These are phyloP conservation scores for Trametes cinnabarina DNA, from an alignment of 768 basidiomycete genomes.

Conservation along the genomic window DNA sequence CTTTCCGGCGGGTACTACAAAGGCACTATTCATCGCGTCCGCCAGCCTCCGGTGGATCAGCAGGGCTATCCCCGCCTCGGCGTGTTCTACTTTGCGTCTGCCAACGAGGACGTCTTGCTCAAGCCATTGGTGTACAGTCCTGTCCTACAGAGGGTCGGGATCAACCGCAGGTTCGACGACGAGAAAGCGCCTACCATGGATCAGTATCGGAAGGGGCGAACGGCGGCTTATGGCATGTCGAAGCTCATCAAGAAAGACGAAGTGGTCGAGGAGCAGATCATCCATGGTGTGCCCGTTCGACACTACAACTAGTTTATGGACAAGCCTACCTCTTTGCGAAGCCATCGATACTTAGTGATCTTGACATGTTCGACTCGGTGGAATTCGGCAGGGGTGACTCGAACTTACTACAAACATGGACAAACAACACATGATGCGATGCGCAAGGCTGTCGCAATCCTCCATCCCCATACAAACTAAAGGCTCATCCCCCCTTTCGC, in stretches of 20 bases:
- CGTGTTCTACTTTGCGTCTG: slow-evolving; percentile 36
- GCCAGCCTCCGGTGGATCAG: slow-evolving; percentile 37
- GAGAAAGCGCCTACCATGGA: slow-evolving; percentile 31
- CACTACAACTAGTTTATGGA: slow-evolving; percentile 32
- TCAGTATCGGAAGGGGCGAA: slow-evolving; percentile 31
- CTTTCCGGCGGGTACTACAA: slow-evolving; percentile 39
- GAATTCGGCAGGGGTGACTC: not conserved
- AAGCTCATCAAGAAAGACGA: slow-evolving; percentile 31
- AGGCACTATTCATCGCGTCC: slow-evolving; percentile 38
- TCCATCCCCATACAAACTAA: no score
- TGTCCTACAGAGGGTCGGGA: slow-evolving; percentile 31
- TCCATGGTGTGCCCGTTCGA: slow-evolving; percentile 33
- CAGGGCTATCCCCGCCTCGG: slow-evolving; percentile 35
- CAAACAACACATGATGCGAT: not conserved
- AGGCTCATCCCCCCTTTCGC: not conserved
- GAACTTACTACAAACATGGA: slow-evolving; percentile 5
- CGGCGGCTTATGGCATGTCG: slow-evolving; percentile 31
- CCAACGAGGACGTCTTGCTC: slow-evolving; percentile 32
- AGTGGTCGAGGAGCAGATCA: slow-evolving; percentile 33
- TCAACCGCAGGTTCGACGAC: slow-evolving; percentile 28
- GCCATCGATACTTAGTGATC: no score
- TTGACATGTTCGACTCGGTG: not conserved
- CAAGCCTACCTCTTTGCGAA: not conserved
- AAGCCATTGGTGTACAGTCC: slow-evolving; percentile 31
- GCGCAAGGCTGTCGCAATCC: not conserved